phyloP scores from a whole-genome alignment of 495 filamentous ascomycete species.

The Neurospora tetrasperma region DNA sequence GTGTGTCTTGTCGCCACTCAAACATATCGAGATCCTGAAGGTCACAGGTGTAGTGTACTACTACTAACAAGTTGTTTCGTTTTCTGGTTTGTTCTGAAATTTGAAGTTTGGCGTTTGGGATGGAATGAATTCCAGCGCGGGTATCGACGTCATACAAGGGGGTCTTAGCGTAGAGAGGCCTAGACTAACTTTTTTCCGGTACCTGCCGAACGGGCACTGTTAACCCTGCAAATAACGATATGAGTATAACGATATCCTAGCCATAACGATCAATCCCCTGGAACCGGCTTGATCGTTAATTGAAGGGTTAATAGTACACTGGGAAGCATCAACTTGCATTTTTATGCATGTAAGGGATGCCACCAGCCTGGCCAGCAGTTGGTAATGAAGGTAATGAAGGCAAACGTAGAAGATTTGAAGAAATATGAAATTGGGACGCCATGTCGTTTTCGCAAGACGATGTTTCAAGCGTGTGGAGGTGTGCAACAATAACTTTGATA shows the following conservation, averaged over 20 bases:
- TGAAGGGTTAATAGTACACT: too few species aligned
- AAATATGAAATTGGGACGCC: background rate
- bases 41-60: background rate
- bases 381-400: background rate
- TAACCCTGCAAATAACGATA: too few species aligned
- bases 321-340: background rate
- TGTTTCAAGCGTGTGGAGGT: background rate
- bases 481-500: background rate
- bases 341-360: background rate
- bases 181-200: background rate
- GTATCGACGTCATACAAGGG: background rate
- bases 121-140: background rate
- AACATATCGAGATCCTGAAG: background rate
- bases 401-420: background rate
- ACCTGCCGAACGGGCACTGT: background rate
- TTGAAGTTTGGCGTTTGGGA: background rate
- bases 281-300: too few species aligned
- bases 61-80: background rate
- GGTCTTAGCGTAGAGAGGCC: background rate
- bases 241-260: too few species aligned
- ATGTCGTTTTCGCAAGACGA: background rate
- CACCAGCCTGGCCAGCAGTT: background rate
- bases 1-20: background rate
- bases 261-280: too few species aligned
- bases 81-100: background rate